These are phyloP conservation scores for Alternaria arborescens DNA, from an alignment of 2,329 filamentous ascomycete genomes.

Conservation along the genomic window DNA sequence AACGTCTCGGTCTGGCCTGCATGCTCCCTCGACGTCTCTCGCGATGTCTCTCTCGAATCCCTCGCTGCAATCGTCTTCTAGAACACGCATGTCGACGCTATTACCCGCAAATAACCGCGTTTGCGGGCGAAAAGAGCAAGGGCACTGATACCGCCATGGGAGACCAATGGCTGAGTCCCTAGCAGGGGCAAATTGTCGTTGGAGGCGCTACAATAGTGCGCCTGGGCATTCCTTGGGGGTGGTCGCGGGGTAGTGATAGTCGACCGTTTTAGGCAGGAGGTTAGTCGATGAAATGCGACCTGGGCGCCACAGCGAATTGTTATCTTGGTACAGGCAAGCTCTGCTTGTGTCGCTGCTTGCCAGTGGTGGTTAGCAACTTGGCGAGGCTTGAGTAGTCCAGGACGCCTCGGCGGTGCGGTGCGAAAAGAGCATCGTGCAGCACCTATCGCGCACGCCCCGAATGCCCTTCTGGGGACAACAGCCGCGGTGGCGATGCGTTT, in stretches of 20 bases:
- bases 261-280: constrained; percentile 21
- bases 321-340: constrained; percentile 23
- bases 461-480: constrained; percentile 17
- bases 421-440: constrained; percentile 20
- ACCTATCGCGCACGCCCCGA: constrained; percentile 12
- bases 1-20: not conserved
- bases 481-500: constrained; percentile 30
- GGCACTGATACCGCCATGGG: constrained; percentile 7
- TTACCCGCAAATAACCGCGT: constrained; percentile 15
- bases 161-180: not conserved
- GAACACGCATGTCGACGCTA: not conserved
- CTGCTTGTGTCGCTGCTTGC: constrained; percentile 22
- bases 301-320: constrained; percentile 21
- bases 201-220: constrained; percentile 12
- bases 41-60: not conserved
- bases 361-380: constrained; percentile 22
- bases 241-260: constrained; percentile 16
- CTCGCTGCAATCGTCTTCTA: not conserved
- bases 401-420: constrained; percentile 22
- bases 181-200: constrained; percentile 10
- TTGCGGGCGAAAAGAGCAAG: constrained; percentile 3
- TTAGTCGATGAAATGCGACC: constrained; percentile 8
- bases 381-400: constrained; percentile 20
- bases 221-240: constrained; percentile 16
- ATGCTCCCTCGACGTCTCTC: not conserved